Evolutionary conservation across 208 protist species (phyloP).

Genomic region (Crithidia fasciculata): DNA sequence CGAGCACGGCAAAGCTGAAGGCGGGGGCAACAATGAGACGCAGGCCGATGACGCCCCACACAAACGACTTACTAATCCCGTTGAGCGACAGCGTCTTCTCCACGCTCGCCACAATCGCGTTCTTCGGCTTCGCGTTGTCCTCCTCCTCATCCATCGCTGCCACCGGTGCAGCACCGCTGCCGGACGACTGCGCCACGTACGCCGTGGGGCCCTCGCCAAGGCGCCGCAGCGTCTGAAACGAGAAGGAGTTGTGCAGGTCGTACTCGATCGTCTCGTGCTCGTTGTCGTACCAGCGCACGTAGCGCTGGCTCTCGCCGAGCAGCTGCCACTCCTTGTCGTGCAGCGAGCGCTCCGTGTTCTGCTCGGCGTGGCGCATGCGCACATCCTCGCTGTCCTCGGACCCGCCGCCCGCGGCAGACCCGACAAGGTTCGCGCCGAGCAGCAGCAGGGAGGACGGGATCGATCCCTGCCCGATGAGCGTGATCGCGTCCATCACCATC

Average conservation of each 20-base stretch:
- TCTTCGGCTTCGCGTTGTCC: slow-evolving; percentile 6
- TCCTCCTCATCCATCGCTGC: not conserved
- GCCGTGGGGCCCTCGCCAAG: slow-evolving; percentile 15
- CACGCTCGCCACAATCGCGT: slow-evolving; percentile 19
- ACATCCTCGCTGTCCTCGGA: slow-evolving; percentile 1
- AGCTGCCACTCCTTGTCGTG: slow-evolving; percentile 30
- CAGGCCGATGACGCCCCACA: slow-evolving; percentile 63
- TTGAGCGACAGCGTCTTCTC: slow-evolving; percentile 40
- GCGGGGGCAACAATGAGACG: slow-evolving; percentile 68
- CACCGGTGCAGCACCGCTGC: slow-evolving; percentile 5
- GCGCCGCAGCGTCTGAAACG: slow-evolving; percentile 25
- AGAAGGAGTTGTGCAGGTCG: slow-evolving; percentile 52
- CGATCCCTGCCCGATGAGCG: slow-evolving; percentile 58
- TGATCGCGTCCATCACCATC: slow-evolving; percentile 66
- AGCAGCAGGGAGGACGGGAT: slow-evolving; percentile 82
- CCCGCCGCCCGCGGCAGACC: slow-evolving; percentile 21
- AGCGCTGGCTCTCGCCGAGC: slow-evolving; percentile 33
- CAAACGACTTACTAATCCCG: slow-evolving; percentile 53
- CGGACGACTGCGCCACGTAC: slow-evolving; percentile 6
- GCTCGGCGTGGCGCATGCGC: slow-evolving; percentile 65
- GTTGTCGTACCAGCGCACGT: slow-evolving; percentile 42
- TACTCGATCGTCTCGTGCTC: slow-evolving; percentile 41
- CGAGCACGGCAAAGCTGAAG: slow-evolving; percentile 52
- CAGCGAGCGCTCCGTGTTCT: slow-evolving; percentile 69
- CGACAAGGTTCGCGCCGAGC: slow-evolving; percentile 70